phyloP scores from a whole-genome alignment of 2,329 filamentous ascomycete genomes.

The Aspergillus aculeatus region DNA sequence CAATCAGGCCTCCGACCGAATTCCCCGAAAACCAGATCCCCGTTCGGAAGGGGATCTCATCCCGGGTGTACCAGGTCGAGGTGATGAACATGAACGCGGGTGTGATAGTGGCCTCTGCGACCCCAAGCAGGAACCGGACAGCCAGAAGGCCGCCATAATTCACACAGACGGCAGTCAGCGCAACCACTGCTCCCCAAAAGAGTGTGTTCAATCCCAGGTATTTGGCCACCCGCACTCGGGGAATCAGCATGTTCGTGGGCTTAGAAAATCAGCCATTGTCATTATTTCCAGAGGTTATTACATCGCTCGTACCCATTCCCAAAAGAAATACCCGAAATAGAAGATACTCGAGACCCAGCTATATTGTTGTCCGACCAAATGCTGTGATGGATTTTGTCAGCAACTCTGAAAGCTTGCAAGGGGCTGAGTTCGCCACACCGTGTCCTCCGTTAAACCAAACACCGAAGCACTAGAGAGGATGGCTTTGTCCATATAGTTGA shows the following conservation, averaged over 20 bases:
- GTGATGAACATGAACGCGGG: constrained; percentile 59
- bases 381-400: constrained; percentile 20
- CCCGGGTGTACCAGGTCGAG: constrained; percentile 57
- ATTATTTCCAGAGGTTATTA: not conserved
- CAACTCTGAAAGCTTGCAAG: not conserved
- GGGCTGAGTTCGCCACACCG: constrained; percentile 13
- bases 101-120: constrained; percentile 55
- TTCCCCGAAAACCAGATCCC: constrained; percentile 54
- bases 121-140: constrained; percentile 55
- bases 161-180: constrained; percentile 49
- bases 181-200: constrained; percentile 51
- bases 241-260: constrained; percentile 41
- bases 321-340: constrained; percentile 52
- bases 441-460: constrained; percentile 55
- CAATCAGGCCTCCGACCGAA: constrained; percentile 19
- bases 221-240: constrained; percentile 50
- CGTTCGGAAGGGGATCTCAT: constrained; percentile 55
- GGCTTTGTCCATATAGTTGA: constrained; percentile 64
- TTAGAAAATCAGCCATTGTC: constrained; percentile 21
- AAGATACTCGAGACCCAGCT: constrained; percentile 54
- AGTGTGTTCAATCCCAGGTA: constrained; percentile 48
- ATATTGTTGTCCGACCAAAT: constrained; percentile 52
- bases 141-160: constrained; percentile 53
- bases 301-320: constrained; percentile 29
- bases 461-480: constrained; percentile 57